phyloP scores from a whole-genome alignment of 441 rosid species.

The Bocquillonia castaneifolia region DNA sequence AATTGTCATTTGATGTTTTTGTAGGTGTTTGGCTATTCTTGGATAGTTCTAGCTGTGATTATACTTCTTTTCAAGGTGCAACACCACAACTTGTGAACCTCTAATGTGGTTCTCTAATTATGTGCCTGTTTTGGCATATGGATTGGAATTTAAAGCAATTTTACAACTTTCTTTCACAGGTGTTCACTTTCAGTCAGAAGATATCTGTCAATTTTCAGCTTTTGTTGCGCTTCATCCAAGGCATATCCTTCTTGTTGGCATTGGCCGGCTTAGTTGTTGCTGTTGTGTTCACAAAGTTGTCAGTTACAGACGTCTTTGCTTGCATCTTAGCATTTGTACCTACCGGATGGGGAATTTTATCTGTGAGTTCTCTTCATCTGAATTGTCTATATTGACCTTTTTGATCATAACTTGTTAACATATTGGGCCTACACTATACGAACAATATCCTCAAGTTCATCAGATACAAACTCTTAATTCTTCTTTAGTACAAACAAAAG shows the following conservation, averaged over 20 bases:
- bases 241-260: conserved; percentile 66
- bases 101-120: neutral
- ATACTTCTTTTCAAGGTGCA: conserved; percentile 82
- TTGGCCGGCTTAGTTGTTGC: conserved; percentile 77
- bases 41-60: conserved; percentile 67
- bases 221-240: conserved; percentile 82
- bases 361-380: conserved; percentile 44
- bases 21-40: conserved; percentile 86
- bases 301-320: conserved; percentile 77
- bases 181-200: conserved; percentile 98
- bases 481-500: too few species aligned
- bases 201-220: conserved; percentile 97
- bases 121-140: neutral
- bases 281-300: conserved; percentile 38
- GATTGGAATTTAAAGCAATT: conserved; percentile 11
- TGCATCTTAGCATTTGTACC: conserved; percentile 81
- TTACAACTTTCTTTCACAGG: conserved; percentile 42
- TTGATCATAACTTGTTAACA: neutral
- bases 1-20: conserved; percentile 16
- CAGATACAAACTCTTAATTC: too few species aligned
- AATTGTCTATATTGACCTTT: neutral
- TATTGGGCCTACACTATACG: neutral
- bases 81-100: conserved; percentile 10
- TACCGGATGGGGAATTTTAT: conserved; percentile 96
- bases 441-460: neutral